Base-by-base conservation (phyloP, 2,329 filamentous ascomycete genomes). In the Stylonectria norvegica region DNA sequence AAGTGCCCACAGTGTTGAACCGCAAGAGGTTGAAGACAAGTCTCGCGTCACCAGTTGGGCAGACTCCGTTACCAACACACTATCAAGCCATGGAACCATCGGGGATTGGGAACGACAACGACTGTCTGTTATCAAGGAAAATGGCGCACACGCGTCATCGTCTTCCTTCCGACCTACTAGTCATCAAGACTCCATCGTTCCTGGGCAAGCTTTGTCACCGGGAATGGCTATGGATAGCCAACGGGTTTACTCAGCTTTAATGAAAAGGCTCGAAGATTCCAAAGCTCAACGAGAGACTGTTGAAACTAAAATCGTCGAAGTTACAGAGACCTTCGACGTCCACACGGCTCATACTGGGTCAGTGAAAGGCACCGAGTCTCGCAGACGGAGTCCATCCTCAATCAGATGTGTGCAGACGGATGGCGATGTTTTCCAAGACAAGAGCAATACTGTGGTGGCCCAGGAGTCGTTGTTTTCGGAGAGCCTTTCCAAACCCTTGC, bases 1-100 rank as follows among this genome's bases (percentile, higher is more conserved):
- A 43, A 80, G 72, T 43, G 48, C 74, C 3, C 51, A 49, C 16
- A 71, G 64, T 38, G 22, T 25, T 8, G 22, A 60, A 23, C 62
- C 59, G 28, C 63, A 62, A 36, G 55, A 53, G 1, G 67, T 62
- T 11, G 73, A 77, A 27, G 73, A 79, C 15, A 76, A 68, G 48
- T 85, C 81, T n/a, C 68, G 83, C 16, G 78, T 86, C 36, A 86
- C 83, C 2, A 89, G 84, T 59, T 88, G 85, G 85, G 76, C 76
- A 4, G 78, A 80, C 45, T 85, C 83, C 0, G 78, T 76, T 2
- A 69, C 72, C 2, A 73, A 73, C 41, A 79, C 76, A 3, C 72
- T 76, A 3, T 62, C 72, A 5, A 78, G 64, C 59, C 43, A 71
- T 31, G 63, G 43, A 14, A 42, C 35, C 4, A 55, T 56, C 39